Conservation (phyloP, 176 grass and related monocot species). For the Neostapfia colusana region DNA sequence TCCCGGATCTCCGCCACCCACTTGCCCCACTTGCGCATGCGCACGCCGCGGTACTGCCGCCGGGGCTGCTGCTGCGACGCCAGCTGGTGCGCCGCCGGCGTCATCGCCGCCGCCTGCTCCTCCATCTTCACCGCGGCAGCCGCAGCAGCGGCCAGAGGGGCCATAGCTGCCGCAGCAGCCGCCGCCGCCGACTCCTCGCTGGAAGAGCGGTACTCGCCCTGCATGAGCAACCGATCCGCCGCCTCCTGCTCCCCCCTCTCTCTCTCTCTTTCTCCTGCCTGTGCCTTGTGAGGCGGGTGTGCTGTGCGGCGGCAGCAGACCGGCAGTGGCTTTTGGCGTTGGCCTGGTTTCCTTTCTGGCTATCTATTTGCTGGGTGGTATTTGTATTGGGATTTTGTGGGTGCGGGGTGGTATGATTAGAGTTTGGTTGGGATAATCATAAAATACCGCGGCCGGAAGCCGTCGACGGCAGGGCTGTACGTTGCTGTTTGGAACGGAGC, state of each 20-base stretch:
- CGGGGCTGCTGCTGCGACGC: conserved; percentile 40
- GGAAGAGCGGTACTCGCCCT: conserved; percentile 63
- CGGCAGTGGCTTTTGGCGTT: conserved; percentile 49
- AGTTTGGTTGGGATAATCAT: conserved; percentile 56
- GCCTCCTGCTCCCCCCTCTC: conserved; percentile 1
- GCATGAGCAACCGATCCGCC: conserved; percentile 37
- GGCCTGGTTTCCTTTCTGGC: conserved; percentile 17
- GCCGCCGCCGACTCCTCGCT: conserved; percentile 49
- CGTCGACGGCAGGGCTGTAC: conserved; percentile 49
- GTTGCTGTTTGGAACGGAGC: conserved; percentile 51
- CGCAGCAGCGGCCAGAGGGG: conserved; percentile 35
- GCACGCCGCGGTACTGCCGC: conserved; percentile 73
- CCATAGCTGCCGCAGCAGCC: neutral
- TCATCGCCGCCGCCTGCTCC: conserved; percentile 19
- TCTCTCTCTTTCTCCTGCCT: neutral
- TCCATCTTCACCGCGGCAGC: conserved; percentile 29
- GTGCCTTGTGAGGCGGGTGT: no score
- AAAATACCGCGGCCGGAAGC: conserved; percentile 32
- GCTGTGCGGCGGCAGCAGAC: neutral
- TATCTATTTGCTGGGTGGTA: conserved; percentile 55
- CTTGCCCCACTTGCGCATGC: conserved; percentile 99
- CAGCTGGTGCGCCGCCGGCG: neutral
- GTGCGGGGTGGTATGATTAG: conserved; percentile 45
- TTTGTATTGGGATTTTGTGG: conserved; percentile 48
- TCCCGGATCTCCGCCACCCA: conserved; percentile 99